phyloP scores from a whole-genome alignment of 371 early-diverging fungal genomes.

The Capniomyces stellatus region DNA sequence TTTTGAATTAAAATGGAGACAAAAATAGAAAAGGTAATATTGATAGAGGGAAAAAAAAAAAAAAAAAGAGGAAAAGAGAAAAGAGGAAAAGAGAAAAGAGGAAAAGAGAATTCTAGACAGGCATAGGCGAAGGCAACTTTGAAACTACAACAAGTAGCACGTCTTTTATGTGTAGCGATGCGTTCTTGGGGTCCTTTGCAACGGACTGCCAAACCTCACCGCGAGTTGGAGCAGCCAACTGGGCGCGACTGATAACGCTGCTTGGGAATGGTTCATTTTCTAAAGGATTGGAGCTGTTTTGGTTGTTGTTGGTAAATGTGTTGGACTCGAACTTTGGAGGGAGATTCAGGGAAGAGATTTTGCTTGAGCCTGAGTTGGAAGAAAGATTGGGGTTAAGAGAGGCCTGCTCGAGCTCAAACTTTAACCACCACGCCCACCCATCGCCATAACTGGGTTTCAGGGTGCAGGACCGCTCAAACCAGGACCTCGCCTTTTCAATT shows the following conservation, averaged over 20 bases:
- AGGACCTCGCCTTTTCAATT: slow-evolving; percentile 77
- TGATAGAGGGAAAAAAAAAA: too few relatives aligned
- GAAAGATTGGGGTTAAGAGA: too few relatives aligned
- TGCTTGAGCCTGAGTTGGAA: too few relatives aligned
- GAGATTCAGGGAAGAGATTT: too few relatives aligned
- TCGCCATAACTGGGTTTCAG: slow-evolving; percentile 81
- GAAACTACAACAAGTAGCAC: slow-evolving; percentile 3
- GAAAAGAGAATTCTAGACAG: too few relatives aligned
- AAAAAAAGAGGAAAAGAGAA: too few relatives aligned
- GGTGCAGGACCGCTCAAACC: slow-evolving; percentile 73
- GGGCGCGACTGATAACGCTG: slow-evolving; percentile 50
- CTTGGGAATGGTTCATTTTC: slow-evolving; percentile 6
- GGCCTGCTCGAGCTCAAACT: slow-evolving; percentile 62
- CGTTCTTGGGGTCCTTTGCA: slow-evolving; percentile 43
- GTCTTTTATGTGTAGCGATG: slow-evolving; percentile 5
- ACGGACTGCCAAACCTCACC: slow-evolving; percentile 73
- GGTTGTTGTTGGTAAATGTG: too few relatives aligned
- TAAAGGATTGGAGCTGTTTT: too few relatives aligned
- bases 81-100: too few relatives aligned
- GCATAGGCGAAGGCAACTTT: not conserved
- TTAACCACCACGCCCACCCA: slow-evolving; percentile 87
- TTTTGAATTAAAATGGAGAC: too few relatives aligned
- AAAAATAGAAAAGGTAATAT: too few relatives aligned
- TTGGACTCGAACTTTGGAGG: too few relatives aligned
- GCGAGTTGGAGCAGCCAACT: slow-evolving; percentile 68